Evolutionary conservation across 176 grass and related monocot species (phyloP).

Genomic region (Oryza coarctata): DNA sequence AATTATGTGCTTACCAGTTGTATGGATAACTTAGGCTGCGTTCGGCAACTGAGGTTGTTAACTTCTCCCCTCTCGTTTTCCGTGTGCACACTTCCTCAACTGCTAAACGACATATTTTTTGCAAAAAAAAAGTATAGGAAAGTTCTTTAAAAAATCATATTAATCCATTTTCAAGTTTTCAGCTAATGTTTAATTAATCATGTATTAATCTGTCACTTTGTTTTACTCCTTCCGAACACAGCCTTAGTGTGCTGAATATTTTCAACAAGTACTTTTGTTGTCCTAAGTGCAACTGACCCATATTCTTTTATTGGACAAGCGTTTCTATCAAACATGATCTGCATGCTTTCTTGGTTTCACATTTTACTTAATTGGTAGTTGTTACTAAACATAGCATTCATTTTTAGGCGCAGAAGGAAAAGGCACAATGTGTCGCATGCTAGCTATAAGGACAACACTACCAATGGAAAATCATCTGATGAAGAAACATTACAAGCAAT

Average conservation of each 20-base stretch:
- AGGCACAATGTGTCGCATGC: slow-evolving; percentile 27
- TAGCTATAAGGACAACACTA: slow-evolving; percentile 30
- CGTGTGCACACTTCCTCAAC: no score
- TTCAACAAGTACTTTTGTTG: not conserved
- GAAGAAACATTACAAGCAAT: slow-evolving; percentile 68
- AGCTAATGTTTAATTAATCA: no score
- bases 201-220: no score
- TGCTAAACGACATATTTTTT: no score
- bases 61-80: no score
- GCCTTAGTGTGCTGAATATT: not conserved
- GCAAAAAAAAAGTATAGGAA: no score
- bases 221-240: no score
- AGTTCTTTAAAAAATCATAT: no score
- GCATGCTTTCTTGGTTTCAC: not conserved
- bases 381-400: slow-evolving; percentile 16
- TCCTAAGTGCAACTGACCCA: not conserved
- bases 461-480: slow-evolving; percentile 47
- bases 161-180: no score
- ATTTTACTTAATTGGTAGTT: slow-evolving; percentile 10
- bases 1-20: slow-evolving; percentile 13
- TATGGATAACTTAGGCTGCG: slow-evolving; percentile 23
- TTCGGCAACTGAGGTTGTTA: no score
- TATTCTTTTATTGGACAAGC: not conserved
- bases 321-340: slow-evolving; percentile 4
- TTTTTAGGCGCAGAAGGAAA: slow-evolving; percentile 59